Percentiles rank a stretch among this genome's conserved stretches.
phyloP scores from a whole-genome alignment of 257 asterid genomes.

The Petrea volubilis region DNA sequence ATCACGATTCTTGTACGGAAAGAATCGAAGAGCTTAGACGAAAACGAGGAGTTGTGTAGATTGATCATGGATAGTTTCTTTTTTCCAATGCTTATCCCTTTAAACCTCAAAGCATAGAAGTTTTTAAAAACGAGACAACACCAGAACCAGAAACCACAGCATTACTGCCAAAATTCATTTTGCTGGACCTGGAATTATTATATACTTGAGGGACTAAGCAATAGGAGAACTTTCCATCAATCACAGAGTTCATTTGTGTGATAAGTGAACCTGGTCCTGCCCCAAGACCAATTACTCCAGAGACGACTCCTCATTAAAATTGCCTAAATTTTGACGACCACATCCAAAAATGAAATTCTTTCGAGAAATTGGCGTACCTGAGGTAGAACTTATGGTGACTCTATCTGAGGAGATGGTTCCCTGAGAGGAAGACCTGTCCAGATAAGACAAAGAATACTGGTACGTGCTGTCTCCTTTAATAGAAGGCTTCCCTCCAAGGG shows the following conservation, averaged over 20 bases:
- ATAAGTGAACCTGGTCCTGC: constrained; percentile 34
- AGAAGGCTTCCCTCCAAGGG: constrained; percentile 26
- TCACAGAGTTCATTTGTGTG: constrained; percentile 38
- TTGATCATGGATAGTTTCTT: constrained; percentile 11
- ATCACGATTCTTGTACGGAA: constrained; percentile 27
- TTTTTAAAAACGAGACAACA: constrained; percentile 30
- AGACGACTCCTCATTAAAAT: constrained; percentile 17
- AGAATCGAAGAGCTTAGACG: not conserved
- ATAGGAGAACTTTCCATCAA: constrained; percentile 50
- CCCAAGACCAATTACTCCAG: constrained; percentile 58
- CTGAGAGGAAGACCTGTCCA: constrained; percentile 15
- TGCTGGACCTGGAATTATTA: constrained; percentile 28
- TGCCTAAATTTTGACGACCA: constrained; percentile 31
- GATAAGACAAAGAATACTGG: constrained; percentile 17
- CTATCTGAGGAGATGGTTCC: constrained; percentile 36
- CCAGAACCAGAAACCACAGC: constrained; percentile 33
- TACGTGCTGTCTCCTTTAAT: constrained; percentile 23
- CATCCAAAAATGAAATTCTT: constrained; percentile 46
- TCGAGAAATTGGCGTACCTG: constrained; percentile 19
- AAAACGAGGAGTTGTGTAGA: not conserved
- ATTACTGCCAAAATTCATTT: constrained; percentile 41
- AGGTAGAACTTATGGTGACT: constrained; percentile 34
- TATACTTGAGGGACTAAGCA: constrained; percentile 37
- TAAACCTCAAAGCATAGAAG: constrained; percentile 33
- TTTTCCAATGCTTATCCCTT: constrained; percentile 41